Base-by-base conservation (phyloP, 2,329 filamentous ascomycete species). In the Colletotrichum lentis region DNA sequence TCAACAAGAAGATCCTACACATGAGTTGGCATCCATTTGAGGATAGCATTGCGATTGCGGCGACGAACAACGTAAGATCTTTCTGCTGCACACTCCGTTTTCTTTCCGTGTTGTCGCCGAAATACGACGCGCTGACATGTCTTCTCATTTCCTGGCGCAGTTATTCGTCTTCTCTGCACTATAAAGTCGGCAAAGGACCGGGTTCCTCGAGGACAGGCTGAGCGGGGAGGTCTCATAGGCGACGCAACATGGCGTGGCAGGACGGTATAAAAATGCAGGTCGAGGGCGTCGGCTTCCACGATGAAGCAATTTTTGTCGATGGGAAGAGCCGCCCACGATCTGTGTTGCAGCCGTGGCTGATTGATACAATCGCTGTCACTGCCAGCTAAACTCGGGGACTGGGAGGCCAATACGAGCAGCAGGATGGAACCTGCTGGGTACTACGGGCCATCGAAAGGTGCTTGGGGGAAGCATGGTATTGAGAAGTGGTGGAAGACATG, bases 11-110 rank as follows among this genome's bases (percentile, higher is more conserved):
- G 88, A 99, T 99, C 75, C 80, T 99, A 77, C 96, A 99, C 80
- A 99, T 99, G 96, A 98, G 95, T 83, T 99, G 96, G 96, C 96
- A 99, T 89, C 96, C 96, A 56, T 97, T 96, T 76, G 96, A 99
- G 82, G 95, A 99, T 83, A 98, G 95, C 83, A 99, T 99, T 82
- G 96, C 96, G 66, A 99, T 99, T 84, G 96, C 96, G 74, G 96
- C 96, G 69, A 99, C 96, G 72, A 99, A 99, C 86, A 99, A 99
- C 82, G 96, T 98, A 83, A 91, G 95, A 22, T 12, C n/a, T 14
- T 18, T 22, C 12, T 31, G 20, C 35, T 43, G 22, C 5, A 8
- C 20, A 20, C 10, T 5, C 4, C 12, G 12, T 20, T 37, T 37
- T 7, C 27, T 20, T 37, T 10, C 14, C n/a, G 5, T 18, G 5